Evolutionary conservation across 495 filamentous ascomycete species (phyloP), one percentile per base, ranked within the genome.

Genomic region (Hypoxylon trugodes): DNA sequence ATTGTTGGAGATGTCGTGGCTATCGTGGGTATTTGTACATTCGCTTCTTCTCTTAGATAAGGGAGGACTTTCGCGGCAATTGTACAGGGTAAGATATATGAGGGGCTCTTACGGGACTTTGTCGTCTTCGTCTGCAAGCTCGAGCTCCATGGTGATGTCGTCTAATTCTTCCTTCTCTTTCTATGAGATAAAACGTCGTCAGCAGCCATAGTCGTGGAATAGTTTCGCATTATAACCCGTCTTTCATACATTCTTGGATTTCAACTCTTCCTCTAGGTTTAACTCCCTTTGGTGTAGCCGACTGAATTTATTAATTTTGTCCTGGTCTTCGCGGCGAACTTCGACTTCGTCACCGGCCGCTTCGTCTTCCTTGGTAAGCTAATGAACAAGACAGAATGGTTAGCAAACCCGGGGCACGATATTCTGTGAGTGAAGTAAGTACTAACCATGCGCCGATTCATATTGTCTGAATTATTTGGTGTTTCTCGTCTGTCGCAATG

Each of bases 81-180:
- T n/a, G n/a, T n/a, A n/a, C n/a, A n/a, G n/a, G 37, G 32, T 38
- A n/a, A 25, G n/a, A 32, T 15, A 47, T 4, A 13, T 2, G 38
- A 33, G 25, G 25, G 12, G 15, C 3, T 59, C 80, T 76, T 81
- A 97, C 94, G 91, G 93, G 8, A 98, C 84, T 58, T 89, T 83
- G 22, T 96, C 93, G 57, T 98, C 95, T 69, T 98, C 96, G 77
- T 98, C 95, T 21, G 91, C 93, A 5, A 98, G 85, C 76, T 98
- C 95, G 12, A 98, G 82, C 73, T 98, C 95, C 26, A 80, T 91
- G 4, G 88, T 89, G 41, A 98, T 84, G 73, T 98, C 95, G 65
- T 97, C 92, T 4, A 98, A 84, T 68, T 97, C 95, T 74, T 98
- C 96, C 76, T 97, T 98, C 70, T 98, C 95, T 79, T 98, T 97